phyloP scores from a whole-genome alignment of 192 early-diverging fungal genomes.

The Coemansia furcata region DNA sequence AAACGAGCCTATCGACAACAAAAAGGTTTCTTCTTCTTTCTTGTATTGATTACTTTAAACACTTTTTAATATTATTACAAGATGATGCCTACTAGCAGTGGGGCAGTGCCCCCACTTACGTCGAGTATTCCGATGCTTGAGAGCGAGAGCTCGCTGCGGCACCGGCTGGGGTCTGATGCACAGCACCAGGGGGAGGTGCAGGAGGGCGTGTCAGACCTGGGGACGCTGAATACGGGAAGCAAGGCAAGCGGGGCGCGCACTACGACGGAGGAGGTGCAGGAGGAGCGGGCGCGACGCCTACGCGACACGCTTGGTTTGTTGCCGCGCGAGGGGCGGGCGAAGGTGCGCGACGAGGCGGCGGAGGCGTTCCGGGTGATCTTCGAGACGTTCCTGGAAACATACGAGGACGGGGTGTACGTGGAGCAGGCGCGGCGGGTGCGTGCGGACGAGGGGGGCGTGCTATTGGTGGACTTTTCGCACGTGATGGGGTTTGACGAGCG shows the following conservation, averaged over 20 bases:
- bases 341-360: slow-evolving; percentile 65
- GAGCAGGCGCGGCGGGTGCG: slow-evolving; percentile 63
- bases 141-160: slow-evolving; percentile 43
- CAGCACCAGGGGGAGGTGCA: slow-evolving; percentile 12
- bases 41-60: not conserved
- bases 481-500: slow-evolving; percentile 56
- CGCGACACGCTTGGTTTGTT: slow-evolving; percentile 36
- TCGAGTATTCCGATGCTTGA: slow-evolving; percentile 38
- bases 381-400: slow-evolving; percentile 68
- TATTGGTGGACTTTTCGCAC: slow-evolving; percentile 77
- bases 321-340: slow-evolving; percentile 35
- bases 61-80: not conserved
- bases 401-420: slow-evolving; percentile 58
- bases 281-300: slow-evolving; percentile 37
- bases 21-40: not conserved
- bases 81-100: slow-evolving; percentile 32
- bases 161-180: slow-evolving; percentile 16
- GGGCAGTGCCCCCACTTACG: slow-evolving; percentile 23
- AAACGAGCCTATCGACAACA: no score
- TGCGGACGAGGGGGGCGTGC: slow-evolving; percentile 58
- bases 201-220: slow-evolving; percentile 33
- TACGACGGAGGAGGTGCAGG: slow-evolving; percentile 50
- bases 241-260: slow-evolving; percentile 9
- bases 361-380: slow-evolving; percentile 66
- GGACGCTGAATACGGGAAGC: slow-evolving; percentile 15